These are phyloP conservation scores for Coemansia aciculifera DNA, from an alignment of 192 early-diverging fungal genomes.

Conservation along the genomic window DNA sequence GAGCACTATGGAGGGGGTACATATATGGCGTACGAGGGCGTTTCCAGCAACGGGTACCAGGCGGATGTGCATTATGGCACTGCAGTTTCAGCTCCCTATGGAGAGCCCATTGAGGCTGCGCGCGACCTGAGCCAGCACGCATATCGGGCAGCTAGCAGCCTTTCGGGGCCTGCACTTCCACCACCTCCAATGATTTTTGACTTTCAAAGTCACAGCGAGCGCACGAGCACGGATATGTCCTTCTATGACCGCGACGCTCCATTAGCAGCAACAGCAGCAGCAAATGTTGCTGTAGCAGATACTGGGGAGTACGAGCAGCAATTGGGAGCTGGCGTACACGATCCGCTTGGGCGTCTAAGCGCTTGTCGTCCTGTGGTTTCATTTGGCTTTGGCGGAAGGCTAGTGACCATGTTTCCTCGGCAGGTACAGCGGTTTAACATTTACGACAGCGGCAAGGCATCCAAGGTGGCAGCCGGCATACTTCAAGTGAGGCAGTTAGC, in stretches of 20 bases:
- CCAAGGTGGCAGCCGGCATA: conserved; percentile 57
- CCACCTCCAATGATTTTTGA: conserved; percentile 16
- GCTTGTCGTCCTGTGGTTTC: conserved; percentile 60
- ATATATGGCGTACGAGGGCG: neutral
- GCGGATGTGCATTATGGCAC: neutral
- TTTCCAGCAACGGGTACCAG: neutral
- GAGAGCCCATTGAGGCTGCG: neutral
- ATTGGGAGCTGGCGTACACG: neutral
- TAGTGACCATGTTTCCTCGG: conserved; percentile 68
- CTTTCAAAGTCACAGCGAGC: conserved; percentile 21
- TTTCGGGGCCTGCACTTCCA: conserved; percentile 9
- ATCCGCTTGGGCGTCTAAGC: conserved; percentile 34
- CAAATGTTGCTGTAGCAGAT: neutral
- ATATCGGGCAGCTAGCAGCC: conserved; percentile 18
- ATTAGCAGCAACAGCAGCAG: neutral
- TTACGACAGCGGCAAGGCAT: conserved; percentile 35
- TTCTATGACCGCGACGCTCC: conserved; percentile 19
- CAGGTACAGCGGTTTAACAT: conserved; percentile 59
- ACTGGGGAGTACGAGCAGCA: conserved; percentile 4
- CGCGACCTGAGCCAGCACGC: neutral
- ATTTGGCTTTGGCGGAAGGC: conserved; percentile 76
- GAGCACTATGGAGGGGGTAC: neutral
- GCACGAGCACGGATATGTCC: conserved; percentile 27
- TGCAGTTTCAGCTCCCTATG: neutral
- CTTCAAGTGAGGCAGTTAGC: conserved; percentile 57